Base-by-base conservation (phyloP, 2,329 filamentous ascomycete species). In the Anthostomella pinea region DNA sequence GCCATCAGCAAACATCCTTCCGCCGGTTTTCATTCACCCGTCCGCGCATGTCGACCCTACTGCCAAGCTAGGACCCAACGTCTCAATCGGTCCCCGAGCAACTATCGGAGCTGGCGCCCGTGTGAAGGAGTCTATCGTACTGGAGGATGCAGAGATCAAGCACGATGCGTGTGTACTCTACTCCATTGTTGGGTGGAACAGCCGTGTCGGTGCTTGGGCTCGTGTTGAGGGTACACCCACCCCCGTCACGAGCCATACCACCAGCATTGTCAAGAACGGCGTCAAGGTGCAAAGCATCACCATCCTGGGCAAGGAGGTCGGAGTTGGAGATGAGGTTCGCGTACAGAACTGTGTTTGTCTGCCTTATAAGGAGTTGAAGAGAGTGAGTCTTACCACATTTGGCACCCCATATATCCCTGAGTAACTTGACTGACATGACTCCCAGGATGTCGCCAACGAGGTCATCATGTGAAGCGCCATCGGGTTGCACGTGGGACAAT, bases 201-300 rank as follows among this genome's bases (percentile, higher is more conserved):
- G 89, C 71, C 87, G 88, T 46, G 83, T 98, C 11, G 93, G 93
- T 45, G 88, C 91, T n/a, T 98, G 93, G 93, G 90, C 93, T 34
- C 85, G 93, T 62, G 91, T 98, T 17, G 93, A 98, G 67, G 93
- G 93, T 36, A 95, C 89, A 1, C 90, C 91, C 1, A 94, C 86
- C 11, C 85, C 90, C 0, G 81, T 87, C 37, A 83, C 77, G 34
- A 95, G 85, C 70, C 91, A 97, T 70, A 86, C 81, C 35, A 97
- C 91, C 10, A 95, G 85, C 67, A 89, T 97, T 56, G 76, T 97
- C 65, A 97, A 96, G 79, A 95, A 96, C 58, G 93, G 93, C 33
- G 83, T 97, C 66, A 97, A 97, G 75, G 93, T 98, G 33, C 93
- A 97, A 74, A 95, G 88, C 65, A 93, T 97, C 60, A 97, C 91